Base-by-base conservation (phyloP, 1,139 yeast genomes). In the Scheffersomyces cryptocercus region DNA sequence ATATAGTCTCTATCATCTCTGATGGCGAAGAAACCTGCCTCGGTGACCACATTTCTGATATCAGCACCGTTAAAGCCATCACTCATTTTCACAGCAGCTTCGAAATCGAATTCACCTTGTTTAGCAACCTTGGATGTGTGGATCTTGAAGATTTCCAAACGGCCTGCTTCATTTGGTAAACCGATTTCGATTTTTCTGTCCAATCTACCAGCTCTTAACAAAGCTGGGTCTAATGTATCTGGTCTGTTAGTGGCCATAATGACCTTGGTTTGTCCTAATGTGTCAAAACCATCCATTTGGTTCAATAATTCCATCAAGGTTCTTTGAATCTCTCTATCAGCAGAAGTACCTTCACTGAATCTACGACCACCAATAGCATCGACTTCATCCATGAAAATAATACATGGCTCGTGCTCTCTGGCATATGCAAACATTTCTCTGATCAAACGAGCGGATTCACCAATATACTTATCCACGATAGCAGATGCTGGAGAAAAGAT, bases 51-150 rank as follows among this genome's bases (percentile, higher is more conserved):
- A 65, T 95, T 95, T 68, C 99, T 84, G 56, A 95, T 85, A 77
- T 95, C 99, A 5, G 99, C 99, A 69, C 99, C 99, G 67, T 95
- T 95, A 70, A 95, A 93, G 1, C 99, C 99, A 68, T 95, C 99
- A 67, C 95, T 85, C 97, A 93, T 90, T 71, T 93, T 91, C 33
- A 93, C 98, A 34, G 90, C 87, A 15, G 97, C 96, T 70, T 95
- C 99, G 57, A 88, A 90, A 70, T 95, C 99, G 66, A 95, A 87
- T 56, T 95, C 99, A 47, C 99, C 99, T 52, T 84, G 88, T 65
- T 93, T 93, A 48, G 87, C 79, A 41, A 95, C 95, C 51, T 85
- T 82, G 14, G 89, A 66, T 2, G 97, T 84, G 66, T 95, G 99
- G 60, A 95, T 93, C 70, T 95, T 95, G 74, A 91, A 90, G 56